These are phyloP conservation scores for Talaromyces pinophilus DNA, from an alignment of 2,329 filamentous ascomycete genomes.

Conservation along the genomic window DNA sequence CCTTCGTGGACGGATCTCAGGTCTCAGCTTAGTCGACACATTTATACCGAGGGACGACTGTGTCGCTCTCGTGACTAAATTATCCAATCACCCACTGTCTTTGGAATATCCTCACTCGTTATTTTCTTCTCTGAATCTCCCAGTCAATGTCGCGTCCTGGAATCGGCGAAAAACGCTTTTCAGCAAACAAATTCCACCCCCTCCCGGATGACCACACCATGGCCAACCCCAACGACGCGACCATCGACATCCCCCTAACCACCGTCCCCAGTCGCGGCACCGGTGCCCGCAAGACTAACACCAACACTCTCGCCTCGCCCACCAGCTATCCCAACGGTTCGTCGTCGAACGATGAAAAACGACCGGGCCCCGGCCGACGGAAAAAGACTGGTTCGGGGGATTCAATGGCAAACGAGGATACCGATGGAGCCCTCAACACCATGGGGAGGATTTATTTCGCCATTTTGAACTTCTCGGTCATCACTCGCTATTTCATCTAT, in stretches of 20 bases:
- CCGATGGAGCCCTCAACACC: conserved; percentile 58
- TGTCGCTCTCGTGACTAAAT: neutral
- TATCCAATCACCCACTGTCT: neutral
- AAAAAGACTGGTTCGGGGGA: conserved; percentile 38
- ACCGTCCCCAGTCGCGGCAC: conserved; percentile 54
- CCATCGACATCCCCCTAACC: conserved; percentile 64
- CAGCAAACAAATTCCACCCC: conserved; percentile 48
- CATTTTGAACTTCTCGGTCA: conserved; percentile 62
- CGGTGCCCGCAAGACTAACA: conserved; percentile 46
- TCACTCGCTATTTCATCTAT: conserved; percentile 66
- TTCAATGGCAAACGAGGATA: conserved; percentile 51
- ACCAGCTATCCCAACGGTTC: conserved; percentile 28
- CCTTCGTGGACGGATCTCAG: neutral
- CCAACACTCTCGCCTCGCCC: conserved; percentile 29
- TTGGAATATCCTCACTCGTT: neutral
- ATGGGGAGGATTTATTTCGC: conserved; percentile 63
- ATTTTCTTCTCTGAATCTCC: neutral
- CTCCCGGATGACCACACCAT: conserved; percentile 41
- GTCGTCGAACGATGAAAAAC: conserved; percentile 37
- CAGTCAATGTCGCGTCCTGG: conserved; percentile 39
- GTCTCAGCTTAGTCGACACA: neutral
- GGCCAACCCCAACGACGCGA: conserved; percentile 54
- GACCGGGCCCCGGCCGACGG: conserved; percentile 35
- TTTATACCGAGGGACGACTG: conserved; percentile 4
- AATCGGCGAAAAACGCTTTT: conserved; percentile 45